These are phyloP conservation scores for Russula virescens DNA, from an alignment of 768 basidiomycete genomes.

Conservation along the genomic window DNA sequence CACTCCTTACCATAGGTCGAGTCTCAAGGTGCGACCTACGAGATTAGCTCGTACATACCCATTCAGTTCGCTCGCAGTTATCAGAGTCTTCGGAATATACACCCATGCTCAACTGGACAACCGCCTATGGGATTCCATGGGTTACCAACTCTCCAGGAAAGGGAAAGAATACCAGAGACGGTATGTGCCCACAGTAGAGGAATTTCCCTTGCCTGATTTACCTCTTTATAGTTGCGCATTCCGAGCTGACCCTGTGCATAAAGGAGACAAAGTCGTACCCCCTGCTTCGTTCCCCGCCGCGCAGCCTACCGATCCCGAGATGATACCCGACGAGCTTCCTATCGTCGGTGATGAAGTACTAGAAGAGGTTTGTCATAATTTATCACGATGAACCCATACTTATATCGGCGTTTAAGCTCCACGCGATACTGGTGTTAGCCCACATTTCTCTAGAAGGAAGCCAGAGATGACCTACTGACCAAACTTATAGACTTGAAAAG, in stretches of 20 bases:
- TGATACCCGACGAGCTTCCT: slow-evolving; percentile 25
- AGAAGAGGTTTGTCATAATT: slow-evolving; percentile 37
- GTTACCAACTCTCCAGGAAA: slow-evolving; percentile 37
- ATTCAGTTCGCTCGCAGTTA: slow-evolving; percentile 29
- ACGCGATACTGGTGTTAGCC: slow-evolving; percentile 51
- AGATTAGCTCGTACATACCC: background rate
- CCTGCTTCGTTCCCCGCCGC: slow-evolving; percentile 49
- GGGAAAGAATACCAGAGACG: slow-evolving; percentile 50
- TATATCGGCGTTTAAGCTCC: slow-evolving; percentile 36
- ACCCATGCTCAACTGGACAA: slow-evolving; percentile 43
- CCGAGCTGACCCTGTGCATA: slow-evolving; percentile 33
- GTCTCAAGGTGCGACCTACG: slow-evolving; percentile 32
- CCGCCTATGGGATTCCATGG: slow-evolving; percentile 44
- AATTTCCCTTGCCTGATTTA: background rate
- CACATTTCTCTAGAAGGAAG: background rate
- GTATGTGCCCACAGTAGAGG: slow-evolving; percentile 29
- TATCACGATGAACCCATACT: background rate
- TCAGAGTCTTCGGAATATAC: slow-evolving; percentile 47
- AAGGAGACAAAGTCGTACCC: slow-evolving; percentile 39
- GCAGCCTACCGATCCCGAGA: slow-evolving; percentile 26
- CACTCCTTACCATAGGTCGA: slow-evolving; percentile 30
- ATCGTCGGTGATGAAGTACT: slow-evolving; percentile 40
- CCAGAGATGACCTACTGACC: background rate
- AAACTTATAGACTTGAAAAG: slow-evolving; percentile 26
- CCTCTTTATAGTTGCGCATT: slow-evolving; percentile 39